Percentiles rank a stretch among this genome's conserved stretches.
phyloP scores from a whole-genome alignment of 2,329 filamentous ascomycete species.

The Trichoderma pleuroti region DNA sequence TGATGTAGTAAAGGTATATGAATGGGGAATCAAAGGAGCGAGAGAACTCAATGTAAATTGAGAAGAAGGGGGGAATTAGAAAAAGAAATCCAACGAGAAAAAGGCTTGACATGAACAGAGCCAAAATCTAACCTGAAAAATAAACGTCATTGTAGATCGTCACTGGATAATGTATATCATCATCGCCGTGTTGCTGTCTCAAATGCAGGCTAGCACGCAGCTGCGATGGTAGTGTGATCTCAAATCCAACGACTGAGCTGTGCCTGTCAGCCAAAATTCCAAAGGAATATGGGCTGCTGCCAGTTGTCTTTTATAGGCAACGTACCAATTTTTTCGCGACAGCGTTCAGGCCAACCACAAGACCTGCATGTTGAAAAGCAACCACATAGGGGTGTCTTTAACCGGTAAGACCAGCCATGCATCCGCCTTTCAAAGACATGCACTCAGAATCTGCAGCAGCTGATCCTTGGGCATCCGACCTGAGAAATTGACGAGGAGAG shows the following conservation, averaged over 20 bases:
- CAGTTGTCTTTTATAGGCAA: background rate
- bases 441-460: slow-evolving; percentile 26
- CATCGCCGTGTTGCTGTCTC: background rate
- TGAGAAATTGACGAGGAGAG: slow-evolving; percentile 26
- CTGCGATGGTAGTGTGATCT: background rate
- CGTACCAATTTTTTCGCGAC: background rate
- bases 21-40: background rate
- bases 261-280: background rate
- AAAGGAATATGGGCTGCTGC: background rate
- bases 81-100: background rate
- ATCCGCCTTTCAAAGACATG: slow-evolving; percentile 24
- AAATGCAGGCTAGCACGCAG: background rate
- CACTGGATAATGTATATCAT: background rate
- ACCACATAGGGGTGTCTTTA: background rate
- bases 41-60: background rate
- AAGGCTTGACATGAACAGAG: background rate
- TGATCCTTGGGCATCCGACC: slow-evolving; percentile 27
- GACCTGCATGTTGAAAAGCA: background rate
- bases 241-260: background rate
- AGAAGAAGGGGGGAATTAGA: too few relatives aligned
- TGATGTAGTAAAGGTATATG: background rate
- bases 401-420: background rate
- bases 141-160: too few relatives aligned
- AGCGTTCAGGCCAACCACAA: background rate
- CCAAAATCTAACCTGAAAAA: too few relatives aligned